Conservation (phyloP, 352 stramenopile species). For the Phytopythium oedochilum region DNA sequence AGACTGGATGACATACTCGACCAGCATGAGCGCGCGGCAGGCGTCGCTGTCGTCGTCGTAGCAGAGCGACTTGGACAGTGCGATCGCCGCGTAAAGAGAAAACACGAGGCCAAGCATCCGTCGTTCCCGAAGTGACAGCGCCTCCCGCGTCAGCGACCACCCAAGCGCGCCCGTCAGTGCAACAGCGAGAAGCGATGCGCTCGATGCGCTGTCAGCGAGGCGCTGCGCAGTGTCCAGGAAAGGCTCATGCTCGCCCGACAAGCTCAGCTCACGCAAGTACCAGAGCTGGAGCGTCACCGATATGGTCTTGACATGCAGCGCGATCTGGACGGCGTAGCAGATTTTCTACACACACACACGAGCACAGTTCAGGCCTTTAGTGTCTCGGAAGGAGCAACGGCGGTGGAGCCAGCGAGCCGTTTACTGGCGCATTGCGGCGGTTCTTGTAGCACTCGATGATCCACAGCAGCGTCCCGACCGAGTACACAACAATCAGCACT, state of each 20-base stretch:
- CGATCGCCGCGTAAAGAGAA: conserved; percentile 31
- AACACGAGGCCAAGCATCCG: conserved; percentile 32
- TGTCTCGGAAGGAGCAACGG: background rate
- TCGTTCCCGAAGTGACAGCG: conserved; percentile 33
- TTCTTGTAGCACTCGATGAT: conserved; percentile 37
- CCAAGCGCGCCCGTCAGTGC: conserved; percentile 50
- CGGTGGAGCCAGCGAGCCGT: background rate
- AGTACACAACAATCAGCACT: conserved; percentile 46
- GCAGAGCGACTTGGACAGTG: conserved; percentile 42
- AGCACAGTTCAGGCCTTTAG: no score
- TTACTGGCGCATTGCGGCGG: conserved; percentile 36
- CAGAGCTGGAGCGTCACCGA: conserved; percentile 49
- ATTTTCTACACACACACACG: conserved; percentile 30
- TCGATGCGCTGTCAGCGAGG: conserved; percentile 31
- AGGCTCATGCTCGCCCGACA: conserved; percentile 18
- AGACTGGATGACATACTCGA: conserved; percentile 60
- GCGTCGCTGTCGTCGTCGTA: conserved; percentile 24
- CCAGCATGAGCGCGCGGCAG: conserved; percentile 59
- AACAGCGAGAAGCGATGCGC: conserved; percentile 32
- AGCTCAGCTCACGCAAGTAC: conserved; percentile 43
- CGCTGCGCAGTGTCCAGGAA: conserved; percentile 28
- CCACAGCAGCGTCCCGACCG: conserved; percentile 35
- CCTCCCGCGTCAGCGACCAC: conserved; percentile 54
- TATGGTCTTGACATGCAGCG: conserved; percentile 42
- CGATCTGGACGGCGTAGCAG: conserved; percentile 43